These are phyloP conservation scores for Scolecobasidium constrictum DNA, from an alignment of 2,329 filamentous ascomycete genomes.

Conservation along the genomic window DNA sequence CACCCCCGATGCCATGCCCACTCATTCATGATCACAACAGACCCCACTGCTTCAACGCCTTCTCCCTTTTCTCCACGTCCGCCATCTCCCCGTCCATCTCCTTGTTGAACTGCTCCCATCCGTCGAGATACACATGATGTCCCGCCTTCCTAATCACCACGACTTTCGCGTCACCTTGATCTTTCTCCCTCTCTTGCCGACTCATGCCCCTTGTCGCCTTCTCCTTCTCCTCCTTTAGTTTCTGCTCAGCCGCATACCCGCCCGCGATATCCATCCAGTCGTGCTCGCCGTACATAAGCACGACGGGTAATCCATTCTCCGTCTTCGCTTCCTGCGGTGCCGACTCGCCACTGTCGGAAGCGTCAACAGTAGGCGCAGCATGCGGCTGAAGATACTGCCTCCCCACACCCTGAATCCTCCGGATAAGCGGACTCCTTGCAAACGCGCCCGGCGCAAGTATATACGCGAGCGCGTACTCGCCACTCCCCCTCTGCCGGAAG, in stretches of 20 bases:
- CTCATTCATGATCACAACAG: too few species aligned
- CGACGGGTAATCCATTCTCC: constrained; percentile 65
- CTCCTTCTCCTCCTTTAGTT: constrained; percentile 57
- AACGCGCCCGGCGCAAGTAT: constrained; percentile 90
- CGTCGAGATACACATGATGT: constrained; percentile 63
- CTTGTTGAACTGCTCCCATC: constrained; percentile 58
- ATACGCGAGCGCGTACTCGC: constrained; percentile 88
- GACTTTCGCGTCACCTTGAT: constrained; percentile 71
- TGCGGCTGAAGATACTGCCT: constrained; percentile 46
- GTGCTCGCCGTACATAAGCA: constrained; percentile 94
- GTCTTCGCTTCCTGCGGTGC: constrained; percentile 16
- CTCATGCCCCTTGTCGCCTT: constrained; percentile 44
- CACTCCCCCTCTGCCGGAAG: constrained; percentile 83
- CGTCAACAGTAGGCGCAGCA: constrained; percentile 12
- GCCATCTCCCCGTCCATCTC: constrained; percentile 56
- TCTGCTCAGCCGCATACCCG: constrained; percentile 69
- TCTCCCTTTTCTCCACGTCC: constrained; percentile 39
- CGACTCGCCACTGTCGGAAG: too few species aligned
- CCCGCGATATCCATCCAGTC: constrained; percentile 98
- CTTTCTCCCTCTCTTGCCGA: constrained; percentile 55
- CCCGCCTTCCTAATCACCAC: constrained; percentile 62
- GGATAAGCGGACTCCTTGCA: constrained; percentile 76
- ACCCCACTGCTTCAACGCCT: neutral
- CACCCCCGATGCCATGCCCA: too few species aligned
- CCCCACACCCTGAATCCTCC: constrained; percentile 76